Evolutionary conservation across 164 flowering plant species (phyloP).

Genomic region (Piper longum): DNA sequence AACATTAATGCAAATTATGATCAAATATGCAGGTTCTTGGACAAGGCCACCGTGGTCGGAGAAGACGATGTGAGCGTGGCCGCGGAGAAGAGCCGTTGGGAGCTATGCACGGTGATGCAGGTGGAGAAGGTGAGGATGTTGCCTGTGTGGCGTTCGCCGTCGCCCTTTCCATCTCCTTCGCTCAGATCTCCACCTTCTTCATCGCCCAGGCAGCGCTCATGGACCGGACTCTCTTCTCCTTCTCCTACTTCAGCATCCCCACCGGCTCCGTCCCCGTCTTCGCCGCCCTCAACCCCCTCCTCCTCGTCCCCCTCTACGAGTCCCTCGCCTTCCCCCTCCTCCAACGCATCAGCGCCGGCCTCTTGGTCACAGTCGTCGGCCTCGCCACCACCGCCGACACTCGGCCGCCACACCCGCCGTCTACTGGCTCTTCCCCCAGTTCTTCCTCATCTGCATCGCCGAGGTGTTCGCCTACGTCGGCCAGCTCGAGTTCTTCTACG

Average conservation of each 20-base stretch:
- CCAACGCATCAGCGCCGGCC: constrained; percentile 61
- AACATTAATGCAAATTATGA: too few species aligned
- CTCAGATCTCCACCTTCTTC: constrained; percentile 61
- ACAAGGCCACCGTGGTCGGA: constrained; percentile 46
- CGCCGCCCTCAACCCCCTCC: constrained; percentile 37
- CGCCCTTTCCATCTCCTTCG: constrained; percentile 47
- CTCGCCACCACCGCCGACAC: constrained; percentile 35
- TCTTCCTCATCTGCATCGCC: constrained; percentile 42
- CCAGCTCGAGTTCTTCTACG: constrained; percentile 29
- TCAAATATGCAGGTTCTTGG: constrained; percentile 30
- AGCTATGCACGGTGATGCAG: constrained; percentile 56
- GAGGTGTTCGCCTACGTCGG: constrained; percentile 43
- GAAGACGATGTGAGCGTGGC: constrained; percentile 12
- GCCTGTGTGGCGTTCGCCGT: constrained; percentile 59
- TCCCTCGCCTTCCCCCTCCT: constrained; percentile 26
- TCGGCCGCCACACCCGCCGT: constrained; percentile 11
- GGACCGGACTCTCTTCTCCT: constrained; percentile 34
- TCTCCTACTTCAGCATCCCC: constrained; percentile 40
- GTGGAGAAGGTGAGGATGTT: constrained; percentile 54
- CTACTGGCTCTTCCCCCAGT: constrained; percentile 62
- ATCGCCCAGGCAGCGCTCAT: constrained; percentile 42
- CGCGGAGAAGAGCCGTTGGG: constrained; percentile 29
- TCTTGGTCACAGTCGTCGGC: constrained; percentile 39
- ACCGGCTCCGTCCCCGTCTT: constrained; percentile 46
- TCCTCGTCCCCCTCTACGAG: constrained; percentile 54